Conservation (phyloP, 2,329 filamentous ascomycete genomes). For the Cladophialophora exuberans region DNA sequence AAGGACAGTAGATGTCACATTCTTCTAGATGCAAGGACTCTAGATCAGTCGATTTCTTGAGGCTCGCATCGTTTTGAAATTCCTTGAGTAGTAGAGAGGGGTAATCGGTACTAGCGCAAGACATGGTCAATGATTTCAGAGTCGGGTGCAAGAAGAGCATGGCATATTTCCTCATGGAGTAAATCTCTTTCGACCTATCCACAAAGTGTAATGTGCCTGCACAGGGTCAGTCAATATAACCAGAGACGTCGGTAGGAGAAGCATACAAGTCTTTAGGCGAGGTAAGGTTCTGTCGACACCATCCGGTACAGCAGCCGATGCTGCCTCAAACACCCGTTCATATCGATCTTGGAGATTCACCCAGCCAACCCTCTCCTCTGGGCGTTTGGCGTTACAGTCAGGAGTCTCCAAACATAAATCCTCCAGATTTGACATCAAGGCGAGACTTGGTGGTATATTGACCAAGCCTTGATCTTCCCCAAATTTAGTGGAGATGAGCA, state of each 20-base stretch:
- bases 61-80: conserved; percentile 23
- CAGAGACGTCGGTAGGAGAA: background rate
- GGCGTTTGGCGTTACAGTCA: conserved; percentile 32
- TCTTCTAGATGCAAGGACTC: conserved; percentile 34
- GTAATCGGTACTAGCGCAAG: conserved; percentile 34
- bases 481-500: conserved; percentile 33
- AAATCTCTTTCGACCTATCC: conserved; percentile 30
- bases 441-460: conserved; percentile 27
- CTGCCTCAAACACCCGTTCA: conserved; percentile 31
- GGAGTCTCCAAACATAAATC: conserved; percentile 32
- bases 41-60: conserved; percentile 29
- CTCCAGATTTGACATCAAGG: conserved; percentile 31
- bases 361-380: conserved; percentile 31
- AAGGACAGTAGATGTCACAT: conserved; percentile 31
- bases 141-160: conserved; percentile 34
- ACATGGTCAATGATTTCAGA: conserved; percentile 32
- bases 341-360: conserved; percentile 32
- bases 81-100: conserved; percentile 19
- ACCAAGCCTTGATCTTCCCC: conserved; percentile 31
- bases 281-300: conserved; percentile 26
- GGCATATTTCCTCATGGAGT: conserved; percentile 33
- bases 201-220: conserved; percentile 34
- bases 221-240: background rate
- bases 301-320: conserved; percentile 28
- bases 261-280: conserved; percentile 25